phyloP scores from a whole-genome alignment of 352 stramenopile genomes.

The Blastocystis hominis region DNA sequence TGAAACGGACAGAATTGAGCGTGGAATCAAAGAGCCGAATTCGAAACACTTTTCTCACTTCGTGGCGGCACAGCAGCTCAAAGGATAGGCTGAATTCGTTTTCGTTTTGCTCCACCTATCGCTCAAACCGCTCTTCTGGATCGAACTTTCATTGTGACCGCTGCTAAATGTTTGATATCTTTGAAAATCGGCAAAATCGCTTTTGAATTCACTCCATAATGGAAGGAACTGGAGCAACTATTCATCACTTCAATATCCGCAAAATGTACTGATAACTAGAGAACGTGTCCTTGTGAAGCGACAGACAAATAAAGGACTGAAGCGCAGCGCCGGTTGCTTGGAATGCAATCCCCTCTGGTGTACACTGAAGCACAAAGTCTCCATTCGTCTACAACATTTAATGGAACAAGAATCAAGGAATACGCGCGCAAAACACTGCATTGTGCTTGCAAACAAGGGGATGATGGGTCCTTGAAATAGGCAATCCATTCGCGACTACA shows the following conservation, averaged over 20 bases:
- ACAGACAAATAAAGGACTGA: slow-evolving; percentile 12
- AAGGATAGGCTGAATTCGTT: slow-evolving; percentile 11
- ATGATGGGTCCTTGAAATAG: slow-evolving; percentile 39
- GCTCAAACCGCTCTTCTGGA: not conserved
- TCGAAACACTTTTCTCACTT: slow-evolving; percentile 31
- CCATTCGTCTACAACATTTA: not conserved
- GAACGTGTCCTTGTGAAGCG: slow-evolving; percentile 22
- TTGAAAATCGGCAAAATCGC: slow-evolving; percentile 15
- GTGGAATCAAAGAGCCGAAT: not conserved
- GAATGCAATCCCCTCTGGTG: not conserved
- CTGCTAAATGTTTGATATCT: slow-evolving; percentile 15
- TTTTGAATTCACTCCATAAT: slow-evolving; percentile 36
- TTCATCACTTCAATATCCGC: not conserved
- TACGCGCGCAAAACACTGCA: slow-evolving; percentile 32
- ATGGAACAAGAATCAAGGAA: not conserved
- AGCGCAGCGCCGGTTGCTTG: not conserved
- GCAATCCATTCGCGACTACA: slow-evolving; percentile 1
- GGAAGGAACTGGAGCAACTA: not conserved
- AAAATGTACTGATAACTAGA: not conserved
- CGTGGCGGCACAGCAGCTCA: slow-evolving; percentile 12
- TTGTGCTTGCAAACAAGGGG: not conserved
- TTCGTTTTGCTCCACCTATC: slow-evolving; percentile 6
- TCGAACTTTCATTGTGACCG: slow-evolving; percentile 36
- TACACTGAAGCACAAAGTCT: not conserved
- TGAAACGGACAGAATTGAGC: not conserved